Evolutionary conservation across 192 early-diverging fungal species (phyloP).

Genomic region (Anaeromyces robustus): DNA sequence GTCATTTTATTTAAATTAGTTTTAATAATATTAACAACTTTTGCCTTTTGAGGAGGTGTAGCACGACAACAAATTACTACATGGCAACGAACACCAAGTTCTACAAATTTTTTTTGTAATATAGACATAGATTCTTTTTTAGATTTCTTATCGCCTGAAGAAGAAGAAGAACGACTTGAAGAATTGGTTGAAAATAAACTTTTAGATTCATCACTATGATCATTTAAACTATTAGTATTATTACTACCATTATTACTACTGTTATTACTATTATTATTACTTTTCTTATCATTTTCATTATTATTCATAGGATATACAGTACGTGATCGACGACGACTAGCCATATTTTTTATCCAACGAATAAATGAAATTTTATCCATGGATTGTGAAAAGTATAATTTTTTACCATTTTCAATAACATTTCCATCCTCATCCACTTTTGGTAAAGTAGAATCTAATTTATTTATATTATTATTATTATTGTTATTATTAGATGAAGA

Average conservation of each 20-base stretch:
- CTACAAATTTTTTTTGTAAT: constrained; percentile 24
- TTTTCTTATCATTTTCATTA: too few species aligned
- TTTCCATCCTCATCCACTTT: not conserved
- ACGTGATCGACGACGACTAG: not conserved
- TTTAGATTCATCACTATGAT: not conserved
- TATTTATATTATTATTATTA: not conserved
- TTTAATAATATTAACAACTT: constrained; percentile 15
- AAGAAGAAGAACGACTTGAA: not conserved
- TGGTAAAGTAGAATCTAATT: not conserved
- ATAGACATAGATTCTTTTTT: not conserved
- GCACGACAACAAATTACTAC: constrained; percentile 31
- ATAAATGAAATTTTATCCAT: not conserved
- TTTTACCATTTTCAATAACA: not conserved
- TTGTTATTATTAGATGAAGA: not conserved
- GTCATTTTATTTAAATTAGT: constrained; percentile 33
- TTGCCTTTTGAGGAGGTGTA: constrained; percentile 37
- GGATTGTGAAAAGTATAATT: not conserved
- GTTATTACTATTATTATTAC: too few species aligned
- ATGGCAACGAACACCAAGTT: constrained; percentile 40
- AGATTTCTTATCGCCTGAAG: not conserved
- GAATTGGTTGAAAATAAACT: not conserved
- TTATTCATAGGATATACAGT: not conserved
- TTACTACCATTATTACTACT: too few species aligned
- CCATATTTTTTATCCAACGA: not conserved
- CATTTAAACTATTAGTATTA: too few species aligned